These are phyloP conservation scores for Clarireedia monteithiana DNA, from an alignment of 2,329 filamentous ascomycete species.

Conservation along the genomic window DNA sequence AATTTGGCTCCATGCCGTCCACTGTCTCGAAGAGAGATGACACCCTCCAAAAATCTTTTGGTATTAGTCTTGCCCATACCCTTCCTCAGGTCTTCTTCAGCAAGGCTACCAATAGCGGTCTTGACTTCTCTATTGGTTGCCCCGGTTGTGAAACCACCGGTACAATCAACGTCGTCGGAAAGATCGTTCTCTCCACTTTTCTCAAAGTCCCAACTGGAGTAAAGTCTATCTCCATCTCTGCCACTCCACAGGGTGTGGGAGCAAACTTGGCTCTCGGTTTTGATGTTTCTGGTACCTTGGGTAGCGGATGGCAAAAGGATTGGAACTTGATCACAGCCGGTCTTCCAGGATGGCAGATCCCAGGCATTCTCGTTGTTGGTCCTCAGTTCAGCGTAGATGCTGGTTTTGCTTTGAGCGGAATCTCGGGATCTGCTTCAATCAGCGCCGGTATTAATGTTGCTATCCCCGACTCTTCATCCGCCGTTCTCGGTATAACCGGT, in stretches of 20 bases:
- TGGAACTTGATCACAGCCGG: constrained; percentile 4
- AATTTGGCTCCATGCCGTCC: not conserved
- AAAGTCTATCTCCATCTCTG: constrained; percentile 1
- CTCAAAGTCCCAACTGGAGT: not conserved
- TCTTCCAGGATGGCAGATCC: constrained; percentile 6
- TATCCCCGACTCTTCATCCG: constrained; percentile 7
- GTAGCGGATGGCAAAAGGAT: constrained; percentile 5
- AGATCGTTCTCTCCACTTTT: not conserved
- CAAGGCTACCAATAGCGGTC: constrained; percentile 2
- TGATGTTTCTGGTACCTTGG: constrained; percentile 3
- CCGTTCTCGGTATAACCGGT: constrained; percentile 2
- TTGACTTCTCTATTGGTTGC: constrained; percentile 6
- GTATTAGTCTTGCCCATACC: not conserved
- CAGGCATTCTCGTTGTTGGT: constrained; percentile 2
- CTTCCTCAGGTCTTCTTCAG: constrained; percentile 8
- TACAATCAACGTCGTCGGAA: not conserved
- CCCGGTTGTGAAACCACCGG: constrained; percentile 2
- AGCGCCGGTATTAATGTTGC: not conserved
- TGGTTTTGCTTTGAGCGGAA: constrained; percentile 1
- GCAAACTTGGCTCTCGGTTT: constrained; percentile 8
- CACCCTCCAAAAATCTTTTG: not conserved
- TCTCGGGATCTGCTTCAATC: constrained; percentile 1
- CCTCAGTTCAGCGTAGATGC: constrained; percentile 10
- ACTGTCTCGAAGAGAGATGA: not conserved
- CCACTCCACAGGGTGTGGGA: constrained; percentile 3